Base-by-base conservation (phyloP, 305 asterid genomes). In the Coffea humblotiana region DNA sequence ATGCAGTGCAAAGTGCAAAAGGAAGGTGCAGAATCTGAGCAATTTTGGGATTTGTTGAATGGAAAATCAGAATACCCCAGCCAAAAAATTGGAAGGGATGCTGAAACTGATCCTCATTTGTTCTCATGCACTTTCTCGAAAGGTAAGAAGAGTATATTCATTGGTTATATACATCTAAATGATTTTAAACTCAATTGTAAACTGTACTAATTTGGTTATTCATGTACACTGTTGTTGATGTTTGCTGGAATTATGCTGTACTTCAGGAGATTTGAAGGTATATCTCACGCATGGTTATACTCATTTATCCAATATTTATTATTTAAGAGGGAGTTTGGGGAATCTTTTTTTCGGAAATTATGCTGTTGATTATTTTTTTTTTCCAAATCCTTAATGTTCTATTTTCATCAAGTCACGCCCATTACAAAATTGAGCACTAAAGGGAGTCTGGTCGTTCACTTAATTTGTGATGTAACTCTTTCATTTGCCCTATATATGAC, bases 1-100 rank as follows among this genome's bases (percentile, higher is more conserved):
- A 83, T 83, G 89, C 98, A 88, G 88, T 87, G 93, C 56, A 96
- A 88, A 80, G 86, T 86, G 89, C 98, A 92, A 84, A 96, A 96
- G 77, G 99, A 96, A 90, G 98, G 99, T 78, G 87, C 92, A 75
- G 99, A 96, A 85, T 86, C 94, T 47, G 98, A 94, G 80, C 97
- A 92, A 83, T 94, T 96, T 78, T 96, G 99, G 99, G 98, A 93
- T 21, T 85, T 96, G 81, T 85, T 96, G 84, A 90, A 97, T 74
- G 97, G 96, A 48, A 96, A 94, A 87, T 78, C 92, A 10, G 99
- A 96, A 89, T 92, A 96, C 84, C 82, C 89, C 29, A 89, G 94
- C 90, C 91, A 92, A 86, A 94, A 92, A 91, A 88, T 96, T 75
- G 82, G 88, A 75, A 88, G 89, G 86, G 97, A 84, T 81, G 86